Evolutionary conservation across 1,284 basidiomycete genomes (phyloP).

Genomic region (Malassezia yamatoensis): DNA sequence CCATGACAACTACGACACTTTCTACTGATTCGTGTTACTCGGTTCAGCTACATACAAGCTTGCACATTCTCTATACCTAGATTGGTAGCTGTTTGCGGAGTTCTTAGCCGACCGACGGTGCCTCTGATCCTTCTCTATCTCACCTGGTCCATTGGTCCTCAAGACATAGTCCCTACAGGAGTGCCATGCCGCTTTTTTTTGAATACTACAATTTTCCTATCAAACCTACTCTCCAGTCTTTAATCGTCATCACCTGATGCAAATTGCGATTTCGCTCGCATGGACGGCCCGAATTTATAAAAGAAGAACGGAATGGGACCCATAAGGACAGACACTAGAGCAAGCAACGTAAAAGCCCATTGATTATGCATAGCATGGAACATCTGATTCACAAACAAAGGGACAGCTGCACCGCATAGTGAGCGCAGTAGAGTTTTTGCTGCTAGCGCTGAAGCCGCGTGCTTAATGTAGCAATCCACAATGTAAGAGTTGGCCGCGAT

Average conservation of each 20-base stretch:
- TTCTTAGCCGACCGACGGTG: too few species aligned
- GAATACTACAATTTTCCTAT: too few species aligned
- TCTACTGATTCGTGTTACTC: too few species aligned
- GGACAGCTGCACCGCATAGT: constrained; percentile 55
- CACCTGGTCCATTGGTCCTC: too few species aligned
- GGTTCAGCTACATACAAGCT: too few species aligned
- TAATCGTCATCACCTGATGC: constrained; percentile 31
- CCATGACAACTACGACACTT: too few species aligned
- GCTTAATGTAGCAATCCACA: not conserved
- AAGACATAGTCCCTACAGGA: too few species aligned
- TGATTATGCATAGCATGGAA: constrained; percentile 58
- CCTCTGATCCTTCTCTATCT: too few species aligned
- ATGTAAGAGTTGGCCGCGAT: not conserved
- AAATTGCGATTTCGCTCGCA: constrained; percentile 51
- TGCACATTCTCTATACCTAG: too few species aligned
- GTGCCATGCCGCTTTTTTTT: too few species aligned
- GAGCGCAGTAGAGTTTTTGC: constrained; percentile 62
- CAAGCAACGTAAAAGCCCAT: constrained; percentile 64
- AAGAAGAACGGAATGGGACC: constrained; percentile 58
- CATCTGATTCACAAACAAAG: constrained; percentile 53
- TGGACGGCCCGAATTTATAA: constrained; percentile 51
- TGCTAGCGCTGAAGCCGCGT: constrained; percentile 50
- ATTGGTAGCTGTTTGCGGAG: too few species aligned
- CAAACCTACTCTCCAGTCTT: not conserved
- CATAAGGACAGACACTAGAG: constrained; percentile 60